Base-by-base conservation (phyloP, 345 rosid species). In the Triadica sebifera region DNA sequence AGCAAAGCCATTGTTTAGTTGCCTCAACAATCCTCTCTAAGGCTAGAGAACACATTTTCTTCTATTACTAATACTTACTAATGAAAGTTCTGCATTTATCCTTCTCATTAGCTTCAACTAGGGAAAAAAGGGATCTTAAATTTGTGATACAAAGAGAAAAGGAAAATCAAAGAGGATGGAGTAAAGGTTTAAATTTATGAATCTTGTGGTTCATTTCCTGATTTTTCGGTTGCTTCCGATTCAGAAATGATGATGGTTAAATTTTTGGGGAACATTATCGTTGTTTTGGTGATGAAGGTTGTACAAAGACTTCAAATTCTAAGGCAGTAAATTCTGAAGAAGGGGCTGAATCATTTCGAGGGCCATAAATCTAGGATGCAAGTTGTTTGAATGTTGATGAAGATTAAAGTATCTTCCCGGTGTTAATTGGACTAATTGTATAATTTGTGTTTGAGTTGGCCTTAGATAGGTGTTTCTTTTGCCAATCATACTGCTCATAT, bases 261-360 rank as follows among this genome's bases (percentile, higher is more conserved):
- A 46, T 20, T 13, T 46, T 22, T 50, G 8, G 24, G 15, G 43
- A 37, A 3, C 34, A 16, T 11, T 13, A 17, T 64, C 29, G 24
- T 22, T 12, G 16, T 46, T 24, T 66, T 49, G 37, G 55, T 67
- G 57, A 24, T 25, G 71, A 37, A 37, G 69, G 20, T 24, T 25
- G 57, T 49, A 34, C 57, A 29, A 50, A 68, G 24, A 8, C 59
- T 29, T 52, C 10, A 46, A 46, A 20, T 67, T 47, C 50, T 24
- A 4, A 19, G 53, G 56, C 17, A 66, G 10, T 66, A 22, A 47
- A 49, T 25, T 43, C 52, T 13, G 12, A 49, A 64, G 13, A 41
- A 52, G 71, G 49, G n/a, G 47, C 60, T 51, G 56, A 52, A 25
- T 19, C 58, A 68, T 22, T 50, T 68, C 24, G 72, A 68, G 8